Conservation (phyloP, 2,329 filamentous ascomycete genomes). For the Claviceps maximensis region DNA sequence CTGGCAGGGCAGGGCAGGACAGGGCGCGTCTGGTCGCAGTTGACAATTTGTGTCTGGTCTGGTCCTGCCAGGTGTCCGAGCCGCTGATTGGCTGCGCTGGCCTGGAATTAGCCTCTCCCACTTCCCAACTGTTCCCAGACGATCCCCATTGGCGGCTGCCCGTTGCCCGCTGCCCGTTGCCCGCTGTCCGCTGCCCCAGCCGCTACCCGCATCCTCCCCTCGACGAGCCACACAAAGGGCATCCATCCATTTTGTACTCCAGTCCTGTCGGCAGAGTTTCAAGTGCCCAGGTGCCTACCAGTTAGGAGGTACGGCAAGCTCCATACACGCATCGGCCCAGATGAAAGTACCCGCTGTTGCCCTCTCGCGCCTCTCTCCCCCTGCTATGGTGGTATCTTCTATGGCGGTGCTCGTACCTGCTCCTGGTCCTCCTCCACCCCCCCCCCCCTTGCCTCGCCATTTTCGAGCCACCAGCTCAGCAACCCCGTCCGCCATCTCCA, state of each 20-base stretch:
- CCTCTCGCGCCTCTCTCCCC: neutral
- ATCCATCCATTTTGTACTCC: too few species aligned
- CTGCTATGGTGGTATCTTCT: neutral
- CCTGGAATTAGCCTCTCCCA: slow-evolving; percentile 10
- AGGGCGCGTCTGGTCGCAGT: slow-evolving; percentile 1
- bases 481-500: slow-evolving; percentile 6
- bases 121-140: neutral
- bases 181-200: neutral
- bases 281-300: neutral
- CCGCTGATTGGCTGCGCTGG: slow-evolving; percentile 5
- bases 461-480: slow-evolving; percentile 2
- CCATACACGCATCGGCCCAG: neutral
- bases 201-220: neutral
- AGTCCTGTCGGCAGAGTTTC: neutral
- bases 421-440: neutral
- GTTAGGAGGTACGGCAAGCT: neutral
- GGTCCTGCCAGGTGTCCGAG: neutral
- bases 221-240: too few species aligned
- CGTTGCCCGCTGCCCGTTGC: neutral
- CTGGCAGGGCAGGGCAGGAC: neutral
- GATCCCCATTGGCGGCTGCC: neutral
- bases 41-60: neutral
- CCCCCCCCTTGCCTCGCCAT: slow-evolving; percentile 2
- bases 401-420: slow-evolving; percentile 6
- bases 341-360: neutral